Base-by-base conservation (phyloP, 495 filamentous ascomycete species). In the Daldinia caldariorum region DNA sequence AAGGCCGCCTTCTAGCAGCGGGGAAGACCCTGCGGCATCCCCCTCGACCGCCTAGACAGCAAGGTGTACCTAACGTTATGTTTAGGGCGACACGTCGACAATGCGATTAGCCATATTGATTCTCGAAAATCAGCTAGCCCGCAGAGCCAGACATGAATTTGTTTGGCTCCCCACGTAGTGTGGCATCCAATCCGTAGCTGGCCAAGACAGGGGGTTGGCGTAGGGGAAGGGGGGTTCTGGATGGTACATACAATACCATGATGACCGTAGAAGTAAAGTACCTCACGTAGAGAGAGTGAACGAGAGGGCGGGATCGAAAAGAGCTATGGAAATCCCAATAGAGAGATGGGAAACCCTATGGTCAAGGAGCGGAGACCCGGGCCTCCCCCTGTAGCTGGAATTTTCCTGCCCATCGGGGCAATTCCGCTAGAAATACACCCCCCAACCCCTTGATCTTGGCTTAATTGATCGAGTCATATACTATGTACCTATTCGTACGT, bases 321-420 rank as follows among this genome's bases (percentile, higher is more conserved):
- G 65, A 53, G 51, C 58, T 34, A 72, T 72, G 65, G 70, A 69
- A 66, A 68, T 72, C 70, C 65, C 32, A 64, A 67, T 35, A 62
- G 65, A 69, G 65, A 68, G 45, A 69, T 65, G 65, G 64, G 43
- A 69, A 69, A 72, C 35, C 51, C 16, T 34, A 37, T 56, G 51
- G 45, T 47, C 70, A 69, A 66, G 65, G 64, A 68, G 65, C 70
- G 50, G 67, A 74, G 74, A 69, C 72, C 62, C 50, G 74, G 53
- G 14, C 29, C 49, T 65, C 70, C 75, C 70, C 75, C 73, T 77
- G 75, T 68, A 77, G 74, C 72, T 77, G 72, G 72, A 71, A 66
- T 71, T 70, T 71, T 63, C 47, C 68, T 74, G 72, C 71, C 72
- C 70, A 41, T 66, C 70, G 70, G 61, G 70, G 72, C 66, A 77